A percentile compares a stretch with the other conserved stretches of the same genome.
Conservation (phyloP, 257 asterid genomes). For the Fraxinus excelsior region DNA sequence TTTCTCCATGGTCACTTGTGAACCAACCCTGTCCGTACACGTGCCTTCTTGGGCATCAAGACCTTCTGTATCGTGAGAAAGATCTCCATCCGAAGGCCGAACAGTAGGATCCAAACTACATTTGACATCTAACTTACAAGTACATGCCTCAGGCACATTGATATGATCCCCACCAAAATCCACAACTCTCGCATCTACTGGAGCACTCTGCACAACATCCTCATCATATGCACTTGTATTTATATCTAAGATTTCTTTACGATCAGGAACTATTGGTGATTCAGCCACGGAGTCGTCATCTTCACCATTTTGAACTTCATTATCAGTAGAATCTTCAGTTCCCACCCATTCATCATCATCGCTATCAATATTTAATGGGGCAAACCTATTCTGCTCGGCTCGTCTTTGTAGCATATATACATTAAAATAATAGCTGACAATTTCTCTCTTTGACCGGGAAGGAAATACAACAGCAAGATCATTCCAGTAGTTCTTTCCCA, state of each 20-base stretch:
- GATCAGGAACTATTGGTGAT: conserved; percentile 28
- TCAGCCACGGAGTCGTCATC: conserved; percentile 32
- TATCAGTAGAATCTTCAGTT: conserved; percentile 25
- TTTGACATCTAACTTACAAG: neutral
- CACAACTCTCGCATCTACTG: neutral
- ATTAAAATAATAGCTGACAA: conserved; percentile 43
- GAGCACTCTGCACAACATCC: conserved; percentile 14
- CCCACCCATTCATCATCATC: conserved; percentile 44
- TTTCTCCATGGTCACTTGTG: conserved; percentile 19
- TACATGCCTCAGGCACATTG: conserved; percentile 6
- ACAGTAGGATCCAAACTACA: conserved; percentile 11
- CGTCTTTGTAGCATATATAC: conserved; percentile 42
- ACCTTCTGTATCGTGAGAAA: conserved; percentile 11
- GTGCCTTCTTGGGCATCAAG: neutral
- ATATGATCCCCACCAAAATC: conserved; percentile 12
- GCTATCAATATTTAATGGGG: conserved; percentile 36
- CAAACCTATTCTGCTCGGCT: conserved; percentile 44
- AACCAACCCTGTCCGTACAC: conserved; percentile 14
- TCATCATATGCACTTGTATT: conserved; percentile 5
- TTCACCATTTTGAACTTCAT: conserved; percentile 27
- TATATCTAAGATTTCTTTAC: conserved; percentile 17
- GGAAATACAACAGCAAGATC: conserved; percentile 37
- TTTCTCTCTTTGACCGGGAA: conserved; percentile 35
- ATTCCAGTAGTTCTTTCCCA: conserved; percentile 41
- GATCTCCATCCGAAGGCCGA: conserved; percentile 9